Percentiles rank a stretch among this genome's conserved stretches.
Conservation (phyloP, 2,329 filamentous ascomycete species). For the Mycocentrospora acerina region DNA sequence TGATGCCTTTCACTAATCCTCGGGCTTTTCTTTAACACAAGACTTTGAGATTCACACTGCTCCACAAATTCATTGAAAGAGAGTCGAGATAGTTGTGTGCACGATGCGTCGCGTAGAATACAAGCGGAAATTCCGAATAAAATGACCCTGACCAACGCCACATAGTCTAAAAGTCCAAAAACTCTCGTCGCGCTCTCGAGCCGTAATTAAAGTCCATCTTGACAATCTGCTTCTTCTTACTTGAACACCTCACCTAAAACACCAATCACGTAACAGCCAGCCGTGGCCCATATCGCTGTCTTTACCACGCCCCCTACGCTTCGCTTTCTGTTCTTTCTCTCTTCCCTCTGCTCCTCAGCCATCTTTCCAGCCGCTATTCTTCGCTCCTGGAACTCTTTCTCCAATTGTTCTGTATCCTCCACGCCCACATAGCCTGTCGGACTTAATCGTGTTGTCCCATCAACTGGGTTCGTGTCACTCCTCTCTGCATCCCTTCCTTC, state of each 20-base stretch:
- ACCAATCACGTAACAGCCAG: constrained; percentile 35
- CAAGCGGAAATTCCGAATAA: too few relatives aligned
- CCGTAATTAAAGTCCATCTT: too few relatives aligned
- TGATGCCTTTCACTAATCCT: too few relatives aligned
- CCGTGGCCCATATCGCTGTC: constrained; percentile 32
- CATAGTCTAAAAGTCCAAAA: too few relatives aligned
- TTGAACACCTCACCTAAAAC: constrained; percentile 28
- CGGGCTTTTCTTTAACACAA: too few relatives aligned
- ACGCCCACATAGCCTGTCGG: constrained; percentile 39
- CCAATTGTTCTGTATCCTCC: constrained; percentile 1
- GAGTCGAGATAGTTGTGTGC: too few relatives aligned
- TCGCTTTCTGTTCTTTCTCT: constrained; percentile 4
- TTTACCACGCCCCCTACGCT: constrained; percentile 26
- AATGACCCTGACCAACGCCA: too few relatives aligned
- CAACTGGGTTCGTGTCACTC: constrained; percentile 14
- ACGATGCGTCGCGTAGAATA: too few relatives aligned
- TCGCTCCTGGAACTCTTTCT: constrained; percentile 20
- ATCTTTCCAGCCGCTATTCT: constrained; percentile 17
- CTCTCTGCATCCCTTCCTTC: constrained; percentile 1
- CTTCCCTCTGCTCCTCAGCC: constrained; percentile 2
- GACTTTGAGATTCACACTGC: too few relatives aligned
- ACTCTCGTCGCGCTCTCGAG: too few relatives aligned
- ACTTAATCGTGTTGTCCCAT: constrained; percentile 35
- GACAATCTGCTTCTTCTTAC: too few relatives aligned
- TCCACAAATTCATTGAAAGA: too few relatives aligned